These are phyloP conservation scores for Limnomonas spitsbergensis DNA, from an alignment of 139 green algal genomes.

Conservation along the genomic window DNA sequence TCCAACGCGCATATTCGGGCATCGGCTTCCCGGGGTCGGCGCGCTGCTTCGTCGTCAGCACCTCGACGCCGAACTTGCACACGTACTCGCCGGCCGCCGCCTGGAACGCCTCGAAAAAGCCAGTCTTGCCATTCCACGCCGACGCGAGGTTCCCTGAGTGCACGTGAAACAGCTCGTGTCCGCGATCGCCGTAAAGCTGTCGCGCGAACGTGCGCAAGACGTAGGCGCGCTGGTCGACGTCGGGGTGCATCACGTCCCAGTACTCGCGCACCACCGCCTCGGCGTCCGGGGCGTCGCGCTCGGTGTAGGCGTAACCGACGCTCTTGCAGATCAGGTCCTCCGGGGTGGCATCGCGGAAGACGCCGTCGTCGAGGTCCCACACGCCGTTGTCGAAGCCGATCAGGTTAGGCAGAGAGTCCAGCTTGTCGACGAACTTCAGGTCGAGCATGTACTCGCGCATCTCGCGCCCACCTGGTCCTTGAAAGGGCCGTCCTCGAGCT, in stretches of 20 bases:
- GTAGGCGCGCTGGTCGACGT: conserved; percentile 3
- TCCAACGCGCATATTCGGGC: neutral
- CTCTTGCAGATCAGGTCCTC: conserved; percentile 21
- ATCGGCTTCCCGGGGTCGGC: neutral
- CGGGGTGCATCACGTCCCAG: neutral
- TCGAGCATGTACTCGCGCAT: neutral
- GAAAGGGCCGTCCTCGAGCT: conserved; percentile 16
- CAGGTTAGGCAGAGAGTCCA: conserved; percentile 15
- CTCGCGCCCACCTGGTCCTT: conserved; percentile 20
- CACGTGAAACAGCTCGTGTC: neutral
- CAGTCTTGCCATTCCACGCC: neutral
- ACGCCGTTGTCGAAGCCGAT: conserved; percentile 35
- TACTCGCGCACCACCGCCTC: neutral
- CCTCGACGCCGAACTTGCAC: neutral
- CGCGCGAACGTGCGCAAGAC: neutral
- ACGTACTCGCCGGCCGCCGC: neutral
- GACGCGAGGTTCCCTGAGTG: neutral
- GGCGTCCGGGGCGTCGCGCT: neutral
- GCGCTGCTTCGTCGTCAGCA: neutral
- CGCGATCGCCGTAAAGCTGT: neutral
- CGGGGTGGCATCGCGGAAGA: conserved; percentile 21
- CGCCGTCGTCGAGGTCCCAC: conserved; percentile 12
- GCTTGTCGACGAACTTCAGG: conserved; percentile 1
- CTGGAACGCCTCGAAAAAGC: neutral
- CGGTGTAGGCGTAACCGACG: conserved; percentile 2